phyloP scores from a whole-genome alignment of 345 rosid genomes.

The Eucalyptus lansdowneana region DNA sequence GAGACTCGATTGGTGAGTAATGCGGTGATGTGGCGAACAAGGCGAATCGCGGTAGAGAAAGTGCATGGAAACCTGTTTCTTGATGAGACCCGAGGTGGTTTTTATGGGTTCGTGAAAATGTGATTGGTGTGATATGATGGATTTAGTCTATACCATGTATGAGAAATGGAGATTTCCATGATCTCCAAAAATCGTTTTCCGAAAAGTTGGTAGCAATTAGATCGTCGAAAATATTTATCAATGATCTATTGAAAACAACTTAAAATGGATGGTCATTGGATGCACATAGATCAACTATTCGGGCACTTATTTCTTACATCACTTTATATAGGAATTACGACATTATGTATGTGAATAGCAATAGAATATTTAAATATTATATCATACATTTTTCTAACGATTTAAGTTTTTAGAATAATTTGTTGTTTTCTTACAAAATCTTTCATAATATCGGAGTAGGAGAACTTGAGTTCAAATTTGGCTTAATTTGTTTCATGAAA shows the following conservation, averaged over 20 bases:
- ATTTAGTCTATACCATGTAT: neutral
- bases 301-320: neutral
- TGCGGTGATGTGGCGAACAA: neutral
- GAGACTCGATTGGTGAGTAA: neutral
- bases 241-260: neutral
- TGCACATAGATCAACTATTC: neutral
- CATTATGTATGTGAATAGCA: neutral
- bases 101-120: neutral
- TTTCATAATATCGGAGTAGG: too few relatives aligned
- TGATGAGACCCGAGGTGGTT: neutral
- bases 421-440: neutral
- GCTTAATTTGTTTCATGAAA: too few relatives aligned
- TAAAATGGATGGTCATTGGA: neutral
- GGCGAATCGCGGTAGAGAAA: neutral
- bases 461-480: neutral
- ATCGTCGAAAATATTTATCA: neutral
- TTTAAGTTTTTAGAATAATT: too few relatives aligned
- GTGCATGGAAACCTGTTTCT: neutral
- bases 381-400: neutral
- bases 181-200: neutral
- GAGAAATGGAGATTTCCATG: neutral
- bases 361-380: too few relatives aligned
- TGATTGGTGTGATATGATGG: neutral
- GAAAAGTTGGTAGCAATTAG: neutral
- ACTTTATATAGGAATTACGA: neutral